These are phyloP conservation scores for Cerioporus squamosus DNA, from an alignment of 1,284 basidiomycete species.

Conservation along the genomic window DNA sequence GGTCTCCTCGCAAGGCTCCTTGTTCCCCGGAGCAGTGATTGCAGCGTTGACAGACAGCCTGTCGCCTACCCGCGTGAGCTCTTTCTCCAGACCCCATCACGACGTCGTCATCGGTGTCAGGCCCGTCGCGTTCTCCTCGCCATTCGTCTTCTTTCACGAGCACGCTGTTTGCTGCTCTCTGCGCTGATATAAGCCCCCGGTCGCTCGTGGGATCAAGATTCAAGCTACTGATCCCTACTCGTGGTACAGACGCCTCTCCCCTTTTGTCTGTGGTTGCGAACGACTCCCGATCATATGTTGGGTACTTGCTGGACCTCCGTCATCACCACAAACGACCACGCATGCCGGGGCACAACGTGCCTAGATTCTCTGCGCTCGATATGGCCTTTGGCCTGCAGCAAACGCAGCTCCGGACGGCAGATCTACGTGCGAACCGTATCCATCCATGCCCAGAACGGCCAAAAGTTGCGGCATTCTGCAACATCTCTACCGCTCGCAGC, in stretches of 20 bases:
- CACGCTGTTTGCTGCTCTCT: background rate
- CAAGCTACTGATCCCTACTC: background rate
- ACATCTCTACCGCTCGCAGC: slow-evolving; percentile 8
- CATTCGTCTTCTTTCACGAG: slow-evolving; percentile 8
- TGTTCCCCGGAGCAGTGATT: slow-evolving; percentile 14
- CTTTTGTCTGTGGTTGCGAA: too few species aligned
- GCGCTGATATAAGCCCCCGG: slow-evolving; percentile 13
- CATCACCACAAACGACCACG: background rate
- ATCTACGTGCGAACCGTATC: slow-evolving; percentile 27
- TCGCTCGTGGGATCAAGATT: slow-evolving; percentile 1
- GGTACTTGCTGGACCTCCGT: background rate
- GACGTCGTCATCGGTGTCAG: slow-evolving; percentile 20
- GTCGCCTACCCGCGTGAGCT: background rate
- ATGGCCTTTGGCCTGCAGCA: background rate
- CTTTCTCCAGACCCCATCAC: slow-evolving; percentile 4
- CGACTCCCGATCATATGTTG: too few species aligned
- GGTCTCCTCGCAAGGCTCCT: slow-evolving; percentile 10
- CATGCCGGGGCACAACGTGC: slow-evolving; percentile 3
- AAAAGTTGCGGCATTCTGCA: slow-evolving; percentile 19
- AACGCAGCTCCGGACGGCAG: slow-evolving; percentile 10
- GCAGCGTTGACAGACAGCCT: slow-evolving; percentile 12
- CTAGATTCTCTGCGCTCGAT: slow-evolving; percentile 9
- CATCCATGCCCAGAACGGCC: slow-evolving; percentile 16
- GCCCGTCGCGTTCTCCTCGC: background rate
- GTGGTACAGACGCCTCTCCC: too few species aligned